phyloP scores from a whole-genome alignment of 2,329 filamentous ascomycete genomes.

The Trichoderma atrobrunneum region DNA sequence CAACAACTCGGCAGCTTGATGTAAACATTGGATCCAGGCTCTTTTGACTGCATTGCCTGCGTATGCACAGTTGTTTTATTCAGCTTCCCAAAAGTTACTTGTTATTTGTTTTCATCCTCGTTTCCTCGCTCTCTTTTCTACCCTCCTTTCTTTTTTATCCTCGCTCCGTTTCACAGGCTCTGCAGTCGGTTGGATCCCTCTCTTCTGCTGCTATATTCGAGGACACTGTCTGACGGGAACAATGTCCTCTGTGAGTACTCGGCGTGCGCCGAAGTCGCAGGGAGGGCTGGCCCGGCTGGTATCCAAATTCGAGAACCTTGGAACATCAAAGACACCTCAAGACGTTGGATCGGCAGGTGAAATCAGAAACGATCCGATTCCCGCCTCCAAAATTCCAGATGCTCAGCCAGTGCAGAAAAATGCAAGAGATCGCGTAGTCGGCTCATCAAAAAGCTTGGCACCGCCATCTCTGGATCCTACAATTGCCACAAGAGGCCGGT shows the following conservation, averaged over 20 bases:
- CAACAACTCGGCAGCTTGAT: background rate
- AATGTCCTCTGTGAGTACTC: background rate
- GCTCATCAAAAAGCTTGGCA: background rate
- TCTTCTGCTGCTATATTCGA: background rate
- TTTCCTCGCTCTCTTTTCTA: background rate
- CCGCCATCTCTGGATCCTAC: background rate
- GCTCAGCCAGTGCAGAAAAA: background rate
- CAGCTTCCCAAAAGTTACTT: background rate
- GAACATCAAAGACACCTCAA: conserved; percentile 21
- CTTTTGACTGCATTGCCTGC: background rate
- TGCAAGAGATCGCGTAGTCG: background rate
- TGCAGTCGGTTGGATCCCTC: background rate
- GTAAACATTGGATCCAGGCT: background rate
- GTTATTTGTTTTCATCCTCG: background rate
- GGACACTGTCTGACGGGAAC: background rate
- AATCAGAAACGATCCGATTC: background rate
- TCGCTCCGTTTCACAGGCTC: background rate
- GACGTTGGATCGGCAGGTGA: background rate
- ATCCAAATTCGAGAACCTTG: conserved; percentile 37
- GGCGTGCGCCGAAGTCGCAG: background rate
- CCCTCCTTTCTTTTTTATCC: background rate
- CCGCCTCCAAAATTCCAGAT: background rate
- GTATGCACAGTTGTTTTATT: background rate
- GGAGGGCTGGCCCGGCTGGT: conserved; percentile 33
- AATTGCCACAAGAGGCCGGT: background rate